phyloP scores from a whole-genome alignment of 164 flowering plant species.

The Aristolochia contorta region DNA sequence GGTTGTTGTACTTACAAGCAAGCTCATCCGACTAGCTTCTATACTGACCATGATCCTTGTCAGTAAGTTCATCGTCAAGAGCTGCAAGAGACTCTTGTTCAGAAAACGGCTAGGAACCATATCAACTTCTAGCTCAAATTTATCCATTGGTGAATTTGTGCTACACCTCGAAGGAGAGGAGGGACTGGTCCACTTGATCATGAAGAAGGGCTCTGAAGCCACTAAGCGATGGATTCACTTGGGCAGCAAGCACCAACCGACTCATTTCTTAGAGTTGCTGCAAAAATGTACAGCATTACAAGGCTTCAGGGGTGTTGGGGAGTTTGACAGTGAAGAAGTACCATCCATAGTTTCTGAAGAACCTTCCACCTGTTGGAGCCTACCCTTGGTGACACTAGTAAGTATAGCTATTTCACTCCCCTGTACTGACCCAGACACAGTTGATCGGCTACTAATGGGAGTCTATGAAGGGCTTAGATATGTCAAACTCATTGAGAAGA shows the following conservation, averaged over 20 bases:
- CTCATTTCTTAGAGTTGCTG: slow-evolving; percentile 30
- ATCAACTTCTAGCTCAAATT: no score
- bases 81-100: no score
- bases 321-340: slow-evolving; percentile 39
- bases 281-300: slow-evolving; percentile 11
- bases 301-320: slow-evolving; percentile 33
- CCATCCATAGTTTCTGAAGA: slow-evolving; percentile 26
- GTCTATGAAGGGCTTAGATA: slow-evolving; percentile 39
- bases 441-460: slow-evolving; percentile 15
- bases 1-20: slow-evolving; percentile 32
- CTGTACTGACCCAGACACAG: slow-evolving; percentile 7
- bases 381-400: slow-evolving; percentile 56
- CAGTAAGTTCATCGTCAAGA: not conserved
- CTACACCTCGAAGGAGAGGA: slow-evolving; percentile 58
- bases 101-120: no score
- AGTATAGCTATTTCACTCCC: slow-evolving; percentile 53
- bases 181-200: slow-evolving; percentile 30
- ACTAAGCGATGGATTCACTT: slow-evolving; percentile 24
- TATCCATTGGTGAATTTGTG: slow-evolving; percentile 29
- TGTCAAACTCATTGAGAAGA: slow-evolving; percentile 29
- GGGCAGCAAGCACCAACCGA: slow-evolving; percentile 34
- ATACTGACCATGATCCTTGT: slow-evolving; percentile 17
- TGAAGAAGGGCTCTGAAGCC: slow-evolving; percentile 22
- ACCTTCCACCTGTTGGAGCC: slow-evolving; percentile 59
- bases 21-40: slow-evolving; percentile 28